phyloP scores from a whole-genome alignment of 2,329 filamentous ascomycete species.

The Arthroderma sp. region DNA sequence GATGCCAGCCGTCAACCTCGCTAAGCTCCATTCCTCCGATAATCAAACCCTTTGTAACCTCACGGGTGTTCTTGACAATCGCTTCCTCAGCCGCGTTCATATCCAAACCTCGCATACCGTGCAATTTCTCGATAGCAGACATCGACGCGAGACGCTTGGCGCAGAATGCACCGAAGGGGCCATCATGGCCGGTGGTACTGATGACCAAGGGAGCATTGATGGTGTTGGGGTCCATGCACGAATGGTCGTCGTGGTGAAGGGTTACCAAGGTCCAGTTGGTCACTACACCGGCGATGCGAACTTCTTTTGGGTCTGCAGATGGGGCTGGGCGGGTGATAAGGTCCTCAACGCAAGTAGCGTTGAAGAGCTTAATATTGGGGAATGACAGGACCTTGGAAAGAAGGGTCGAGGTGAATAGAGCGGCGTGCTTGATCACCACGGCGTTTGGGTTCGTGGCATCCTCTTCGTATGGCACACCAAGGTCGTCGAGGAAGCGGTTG shows the following conservation, averaged over 20 bases:
- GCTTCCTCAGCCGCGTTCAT: constrained; percentile 88
- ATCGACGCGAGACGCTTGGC: constrained; percentile 87
- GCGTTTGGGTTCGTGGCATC: constrained; percentile 76
- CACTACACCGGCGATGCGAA: constrained; percentile 77
- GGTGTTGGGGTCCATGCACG: constrained; percentile 94
- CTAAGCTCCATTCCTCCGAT: constrained; percentile 92
- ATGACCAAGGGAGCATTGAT: constrained; percentile 86
- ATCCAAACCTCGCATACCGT: constrained; percentile 84
- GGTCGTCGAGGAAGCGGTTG: constrained; percentile 66
- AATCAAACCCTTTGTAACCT: constrained; percentile 76
- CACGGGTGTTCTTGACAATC: constrained; percentile 81
- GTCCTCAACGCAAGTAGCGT: constrained; percentile 84
- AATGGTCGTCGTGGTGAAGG: constrained; percentile 78
- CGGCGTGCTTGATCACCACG: constrained; percentile 88
- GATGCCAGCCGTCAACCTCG: constrained; percentile 80
- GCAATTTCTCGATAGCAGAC: constrained; percentile 68
- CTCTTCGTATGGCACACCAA: constrained; percentile 76
- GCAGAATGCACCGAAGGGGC: constrained; percentile 78
- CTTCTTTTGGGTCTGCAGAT: constrained; percentile 34
- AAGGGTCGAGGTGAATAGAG: constrained; percentile 80
- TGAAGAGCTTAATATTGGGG: constrained; percentile 93
- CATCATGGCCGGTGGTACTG: constrained; percentile 83
- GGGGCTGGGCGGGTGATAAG: constrained; percentile 63
- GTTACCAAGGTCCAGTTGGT: constrained; percentile 92
- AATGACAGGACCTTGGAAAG: constrained; percentile 70